A percentile compares a stretch with the other conserved stretches of the same genome.
Evolutionary conservation across 1,284 basidiomycete genomes (phyloP).

Genomic region (Leccinum subspadiceum): DNA sequence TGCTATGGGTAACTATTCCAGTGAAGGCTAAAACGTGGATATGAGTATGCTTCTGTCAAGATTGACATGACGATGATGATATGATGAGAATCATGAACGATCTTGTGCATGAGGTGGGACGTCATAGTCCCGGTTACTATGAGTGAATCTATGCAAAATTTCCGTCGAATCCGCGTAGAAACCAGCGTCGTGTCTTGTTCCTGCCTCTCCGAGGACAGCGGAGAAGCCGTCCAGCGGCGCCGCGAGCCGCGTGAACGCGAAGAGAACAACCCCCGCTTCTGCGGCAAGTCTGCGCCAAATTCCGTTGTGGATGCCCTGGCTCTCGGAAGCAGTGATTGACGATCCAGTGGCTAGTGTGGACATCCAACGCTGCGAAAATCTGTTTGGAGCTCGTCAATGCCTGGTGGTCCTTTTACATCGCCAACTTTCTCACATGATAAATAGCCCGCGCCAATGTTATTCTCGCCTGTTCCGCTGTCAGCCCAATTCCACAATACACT

Average conservation of each 20-base stretch:
- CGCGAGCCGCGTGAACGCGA: constrained; percentile 11
- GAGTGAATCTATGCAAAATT: constrained; percentile 34
- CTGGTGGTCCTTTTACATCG: background rate
- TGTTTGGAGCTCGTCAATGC: constrained; percentile 27
- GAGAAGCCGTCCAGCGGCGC: constrained; percentile 23
- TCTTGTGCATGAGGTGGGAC: constrained; percentile 6
- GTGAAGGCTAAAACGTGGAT: constrained; percentile 11
- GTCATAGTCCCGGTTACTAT: constrained; percentile 11
- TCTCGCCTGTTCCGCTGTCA: constrained; percentile 28
- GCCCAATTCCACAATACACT: background rate
- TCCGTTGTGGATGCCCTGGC: constrained; percentile 13
- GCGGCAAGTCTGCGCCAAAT: constrained; percentile 21
- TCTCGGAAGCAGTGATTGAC: background rate
- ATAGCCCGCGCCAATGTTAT: constrained; percentile 36
- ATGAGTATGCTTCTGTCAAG: constrained; percentile 21
- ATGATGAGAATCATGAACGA: constrained; percentile 10
- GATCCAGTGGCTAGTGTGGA: constrained; percentile 70
- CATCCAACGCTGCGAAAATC: constrained; percentile 37
- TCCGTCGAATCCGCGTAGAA: constrained; percentile 29
- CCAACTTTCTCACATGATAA: constrained; percentile 30
- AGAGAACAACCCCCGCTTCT: constrained; percentile 13
- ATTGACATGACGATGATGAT: constrained; percentile 5
- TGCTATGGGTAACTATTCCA: constrained; percentile 11
- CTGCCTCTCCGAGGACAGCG: constrained; percentile 10
- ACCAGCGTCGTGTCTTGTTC: constrained; percentile 18